Evolutionary conservation across 1,284 basidiomycete species (phyloP).

Genomic region (Ustilago shanxiensis): DNA sequence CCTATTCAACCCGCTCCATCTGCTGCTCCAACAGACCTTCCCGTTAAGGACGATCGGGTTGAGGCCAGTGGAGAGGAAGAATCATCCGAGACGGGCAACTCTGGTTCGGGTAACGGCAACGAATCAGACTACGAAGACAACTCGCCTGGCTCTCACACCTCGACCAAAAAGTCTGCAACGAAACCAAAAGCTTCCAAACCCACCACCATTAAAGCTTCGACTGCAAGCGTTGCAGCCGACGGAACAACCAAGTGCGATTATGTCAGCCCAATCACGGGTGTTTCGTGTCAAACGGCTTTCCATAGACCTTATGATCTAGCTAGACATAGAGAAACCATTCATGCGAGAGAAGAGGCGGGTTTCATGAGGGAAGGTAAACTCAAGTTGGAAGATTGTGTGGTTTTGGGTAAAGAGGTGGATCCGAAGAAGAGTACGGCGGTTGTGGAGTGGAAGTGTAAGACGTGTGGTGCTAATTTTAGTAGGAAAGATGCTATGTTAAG

Average conservation of each 20-base stretch:
- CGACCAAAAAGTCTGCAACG: neutral
- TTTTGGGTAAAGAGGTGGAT: conserved; percentile 69
- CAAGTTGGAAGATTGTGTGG: conserved; percentile 61
- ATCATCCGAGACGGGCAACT: conserved; percentile 39
- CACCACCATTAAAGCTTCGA: neutral
- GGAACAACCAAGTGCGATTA: conserved; percentile 67
- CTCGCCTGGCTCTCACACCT: conserved; percentile 14
- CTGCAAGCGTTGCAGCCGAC: conserved; percentile 20
- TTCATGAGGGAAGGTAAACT: conserved; percentile 61
- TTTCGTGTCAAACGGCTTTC: conserved; percentile 65
- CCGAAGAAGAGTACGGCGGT: conserved; percentile 64
- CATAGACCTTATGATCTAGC: conserved; percentile 69
- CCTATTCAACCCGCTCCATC: neutral
- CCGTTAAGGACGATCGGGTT: conserved; percentile 23
- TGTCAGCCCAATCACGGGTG: conserved; percentile 59
- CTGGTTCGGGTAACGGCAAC: conserved; percentile 23
- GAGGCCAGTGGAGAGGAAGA: conserved; percentile 45
- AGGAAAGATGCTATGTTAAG: conserved; percentile 67
- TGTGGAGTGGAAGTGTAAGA: conserved; percentile 68
- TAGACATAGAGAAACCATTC: conserved; percentile 68
- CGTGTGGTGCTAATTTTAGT: conserved; percentile 55
- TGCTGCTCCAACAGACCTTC: conserved; percentile 2
- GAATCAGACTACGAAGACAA: conserved; percentile 50
- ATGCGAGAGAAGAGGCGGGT: conserved; percentile 65
- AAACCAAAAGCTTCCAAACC: conserved; percentile 19